Percentiles rank a stretch among this genome's conserved stretches.
Evolutionary conservation across 2,329 filamentous ascomycete genomes (phyloP).

Genomic region (Cryphonectria carpinicola): DNA sequence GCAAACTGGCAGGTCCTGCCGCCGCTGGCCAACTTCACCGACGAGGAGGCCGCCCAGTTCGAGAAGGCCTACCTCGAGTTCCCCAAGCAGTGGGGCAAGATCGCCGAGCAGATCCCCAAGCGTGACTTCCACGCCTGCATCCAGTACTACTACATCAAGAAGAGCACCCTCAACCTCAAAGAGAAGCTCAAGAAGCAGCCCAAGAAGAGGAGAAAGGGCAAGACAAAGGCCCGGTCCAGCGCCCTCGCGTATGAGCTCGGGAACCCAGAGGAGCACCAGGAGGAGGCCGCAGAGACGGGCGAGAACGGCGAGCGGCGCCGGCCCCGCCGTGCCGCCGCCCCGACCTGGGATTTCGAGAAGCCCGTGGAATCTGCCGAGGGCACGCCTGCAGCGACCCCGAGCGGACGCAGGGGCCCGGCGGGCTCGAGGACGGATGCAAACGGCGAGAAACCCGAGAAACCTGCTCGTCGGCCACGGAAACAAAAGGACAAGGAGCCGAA

Average conservation of each 20-base stretch:
- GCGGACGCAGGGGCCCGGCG: constrained; percentile 50
- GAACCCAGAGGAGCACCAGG: constrained; percentile 60
- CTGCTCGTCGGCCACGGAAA: constrained; percentile 45
- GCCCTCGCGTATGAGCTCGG: constrained; percentile 70
- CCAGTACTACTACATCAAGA: constrained; percentile 84
- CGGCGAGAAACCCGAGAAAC: constrained; percentile 50
- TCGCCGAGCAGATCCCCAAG: constrained; percentile 68
- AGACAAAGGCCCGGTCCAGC: constrained; percentile 63
- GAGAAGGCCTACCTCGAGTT: constrained; percentile 75
- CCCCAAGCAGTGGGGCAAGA: constrained; percentile 81
- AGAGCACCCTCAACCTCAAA: constrained; percentile 74
- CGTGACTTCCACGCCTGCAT: constrained; percentile 81
- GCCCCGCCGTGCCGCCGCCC: constrained; percentile 68
- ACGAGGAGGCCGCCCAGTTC: constrained; percentile 71
- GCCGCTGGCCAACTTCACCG: constrained; percentile 74
- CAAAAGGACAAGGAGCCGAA: constrained; percentile 42
- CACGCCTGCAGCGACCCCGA: constrained; percentile 58
- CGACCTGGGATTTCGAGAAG: constrained; percentile 70
- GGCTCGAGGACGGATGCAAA: constrained; percentile 46
- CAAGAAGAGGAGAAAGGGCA: constrained; percentile 57
- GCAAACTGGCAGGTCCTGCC: constrained; percentile 73
- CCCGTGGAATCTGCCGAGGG: constrained; percentile 38
- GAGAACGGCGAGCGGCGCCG: constrained; percentile 64
- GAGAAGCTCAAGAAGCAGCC: constrained; percentile 72
- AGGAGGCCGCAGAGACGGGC: constrained; percentile 59